Percentiles rank a stretch among this genome's conserved stretches.
These are phyloP conservation scores for Phytophthora meadii DNA, from an alignment of 352 stramenopile genomes.

Conservation along the genomic window DNA sequence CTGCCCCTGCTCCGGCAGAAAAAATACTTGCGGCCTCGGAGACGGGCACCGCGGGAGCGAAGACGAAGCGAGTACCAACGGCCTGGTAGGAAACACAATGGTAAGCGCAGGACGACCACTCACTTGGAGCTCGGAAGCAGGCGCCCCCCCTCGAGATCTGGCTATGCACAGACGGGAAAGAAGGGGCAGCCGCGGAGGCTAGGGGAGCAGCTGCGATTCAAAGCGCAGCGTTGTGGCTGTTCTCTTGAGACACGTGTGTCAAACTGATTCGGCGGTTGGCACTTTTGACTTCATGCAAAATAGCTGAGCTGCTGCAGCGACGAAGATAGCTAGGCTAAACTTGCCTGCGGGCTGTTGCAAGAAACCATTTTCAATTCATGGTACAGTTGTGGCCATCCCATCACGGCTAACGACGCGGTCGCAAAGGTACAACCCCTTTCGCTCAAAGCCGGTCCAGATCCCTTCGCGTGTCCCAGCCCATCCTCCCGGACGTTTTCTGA, in stretches of 20 bases:
- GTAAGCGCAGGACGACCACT: slow-evolving; percentile 49
- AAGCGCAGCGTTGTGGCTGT: slow-evolving; percentile 22
- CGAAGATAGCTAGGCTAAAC: not conserved
- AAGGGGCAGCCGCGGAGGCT: slow-evolving; percentile 35
- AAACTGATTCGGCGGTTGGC: slow-evolving; percentile 20
- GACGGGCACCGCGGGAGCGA: slow-evolving; percentile 33
- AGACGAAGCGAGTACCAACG: slow-evolving; percentile 39
- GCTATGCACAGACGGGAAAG: slow-evolving; percentile 36
- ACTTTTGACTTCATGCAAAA: not conserved
- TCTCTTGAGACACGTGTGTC: slow-evolving; percentile 41
- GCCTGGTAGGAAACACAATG: slow-evolving; percentile 49
- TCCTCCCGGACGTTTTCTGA: slow-evolving; percentile 31
- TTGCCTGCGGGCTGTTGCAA: no score
- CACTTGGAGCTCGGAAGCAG: slow-evolving; percentile 11
- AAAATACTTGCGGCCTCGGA: slow-evolving; percentile 39
- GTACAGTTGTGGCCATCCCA: slow-evolving; percentile 9
- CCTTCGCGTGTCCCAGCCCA: slow-evolving; percentile 40
- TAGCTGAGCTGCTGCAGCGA: not conserved
- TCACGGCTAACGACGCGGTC: slow-evolving; percentile 13
- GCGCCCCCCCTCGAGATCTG: slow-evolving; percentile 7
- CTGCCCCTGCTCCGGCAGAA: slow-evolving; percentile 41
- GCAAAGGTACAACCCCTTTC: slow-evolving; percentile 26
- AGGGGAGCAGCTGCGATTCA: slow-evolving; percentile 34
- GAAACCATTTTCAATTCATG: no score
- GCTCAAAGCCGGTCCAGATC: slow-evolving; percentile 28